phyloP scores from a whole-genome alignment of 805 yeast genomes.

The Nakazawaea populi region DNA sequence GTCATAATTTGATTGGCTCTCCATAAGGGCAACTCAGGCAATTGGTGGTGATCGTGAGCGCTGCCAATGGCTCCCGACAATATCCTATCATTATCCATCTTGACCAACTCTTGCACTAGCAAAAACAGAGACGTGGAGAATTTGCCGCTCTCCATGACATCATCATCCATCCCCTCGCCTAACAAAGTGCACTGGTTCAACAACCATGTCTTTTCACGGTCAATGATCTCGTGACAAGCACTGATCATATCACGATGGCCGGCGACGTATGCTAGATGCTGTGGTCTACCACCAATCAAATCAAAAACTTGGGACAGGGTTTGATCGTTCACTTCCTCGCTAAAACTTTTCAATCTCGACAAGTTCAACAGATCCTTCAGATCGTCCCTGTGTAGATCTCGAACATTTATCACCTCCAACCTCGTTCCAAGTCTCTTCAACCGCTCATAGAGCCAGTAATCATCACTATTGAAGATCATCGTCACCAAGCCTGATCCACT shows the following conservation, averaged over 20 bases:
- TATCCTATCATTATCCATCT: slow-evolving; percentile 46
- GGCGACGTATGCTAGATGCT: slow-evolving; percentile 69
- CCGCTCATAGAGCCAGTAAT: slow-evolving; percentile 82
- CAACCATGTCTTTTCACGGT: slow-evolving; percentile 81
- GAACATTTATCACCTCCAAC: slow-evolving; percentile 63
- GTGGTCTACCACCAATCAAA: slow-evolving; percentile 80
- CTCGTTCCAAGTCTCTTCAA: slow-evolving; percentile 67
- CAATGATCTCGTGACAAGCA: slow-evolving; percentile 68
- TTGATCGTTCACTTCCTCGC: slow-evolving; percentile 31
- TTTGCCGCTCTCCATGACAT: slow-evolving; percentile 80
- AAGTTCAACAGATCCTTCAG: slow-evolving; percentile 48
- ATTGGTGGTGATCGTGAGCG: slow-evolving; percentile 28
- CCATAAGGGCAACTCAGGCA: slow-evolving; percentile 80
- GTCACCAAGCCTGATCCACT: slow-evolving; percentile 66
- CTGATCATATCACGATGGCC: slow-evolving; percentile 46
- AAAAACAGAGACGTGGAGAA: slow-evolving; percentile 71
- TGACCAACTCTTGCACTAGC: slow-evolving; percentile 62
- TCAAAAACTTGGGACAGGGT: slow-evolving; percentile 53
- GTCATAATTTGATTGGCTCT: slow-evolving; percentile 83
- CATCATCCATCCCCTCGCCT: slow-evolving; percentile 81
- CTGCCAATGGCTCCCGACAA: slow-evolving; percentile 4
- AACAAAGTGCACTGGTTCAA: slow-evolving; percentile 75
- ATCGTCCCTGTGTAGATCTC: slow-evolving; percentile 52
- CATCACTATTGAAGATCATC: slow-evolving; percentile 73
- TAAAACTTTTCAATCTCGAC: slow-evolving; percentile 39